Percentiles rank a stretch among this genome's conserved stretches.
Conservation (phyloP, 2,329 filamentous ascomycete genomes). For the Penicillium sp. region DNA sequence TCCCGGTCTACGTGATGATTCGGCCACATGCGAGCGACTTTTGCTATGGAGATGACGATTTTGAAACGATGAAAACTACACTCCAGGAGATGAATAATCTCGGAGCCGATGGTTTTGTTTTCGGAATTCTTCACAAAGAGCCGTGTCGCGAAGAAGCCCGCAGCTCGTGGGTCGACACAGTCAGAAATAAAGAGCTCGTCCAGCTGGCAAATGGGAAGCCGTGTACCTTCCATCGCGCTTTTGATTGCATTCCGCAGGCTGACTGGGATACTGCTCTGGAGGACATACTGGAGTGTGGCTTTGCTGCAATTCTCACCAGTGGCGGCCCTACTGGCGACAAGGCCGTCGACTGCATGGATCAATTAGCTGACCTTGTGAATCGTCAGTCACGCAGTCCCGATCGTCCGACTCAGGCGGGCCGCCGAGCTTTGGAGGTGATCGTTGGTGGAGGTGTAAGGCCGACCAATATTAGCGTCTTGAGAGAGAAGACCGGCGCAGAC, state of each 20-base stretch:
- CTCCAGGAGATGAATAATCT: slow-evolving; percentile 40
- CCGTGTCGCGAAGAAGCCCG: slow-evolving; percentile 8
- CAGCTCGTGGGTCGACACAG: slow-evolving; percentile 40
- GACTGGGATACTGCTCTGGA: slow-evolving; percentile 32
- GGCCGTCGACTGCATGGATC: slow-evolving; percentile 39
- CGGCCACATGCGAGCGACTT: slow-evolving; percentile 53
- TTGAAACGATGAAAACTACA: slow-evolving; percentile 46
- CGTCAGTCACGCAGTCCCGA: background rate
- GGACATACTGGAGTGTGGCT: slow-evolving; percentile 48
- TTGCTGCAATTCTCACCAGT: slow-evolving; percentile 52
- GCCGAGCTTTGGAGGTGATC: slow-evolving; percentile 45
- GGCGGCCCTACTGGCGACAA: slow-evolving; percentile 41
- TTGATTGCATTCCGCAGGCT: slow-evolving; percentile 46
- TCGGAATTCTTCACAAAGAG: slow-evolving; percentile 47
- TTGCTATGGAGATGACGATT: slow-evolving; percentile 46
- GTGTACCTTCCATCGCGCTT: slow-evolving; percentile 59
- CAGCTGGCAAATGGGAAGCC: slow-evolving; percentile 43
- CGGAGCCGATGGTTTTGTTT: slow-evolving; percentile 53
- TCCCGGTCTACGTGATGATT: slow-evolving; percentile 58
- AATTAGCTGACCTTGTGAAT: slow-evolving; percentile 33
- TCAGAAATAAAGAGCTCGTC: slow-evolving; percentile 48
- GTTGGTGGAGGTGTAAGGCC: slow-evolving; percentile 55
- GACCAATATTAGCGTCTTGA: slow-evolving; percentile 44
- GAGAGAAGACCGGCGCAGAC: slow-evolving; percentile 27
- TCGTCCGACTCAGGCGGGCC: background rate